phyloP scores from a whole-genome alignment of 2,329 filamentous ascomycete species.

The Beauveria scarabaeidicola region DNA sequence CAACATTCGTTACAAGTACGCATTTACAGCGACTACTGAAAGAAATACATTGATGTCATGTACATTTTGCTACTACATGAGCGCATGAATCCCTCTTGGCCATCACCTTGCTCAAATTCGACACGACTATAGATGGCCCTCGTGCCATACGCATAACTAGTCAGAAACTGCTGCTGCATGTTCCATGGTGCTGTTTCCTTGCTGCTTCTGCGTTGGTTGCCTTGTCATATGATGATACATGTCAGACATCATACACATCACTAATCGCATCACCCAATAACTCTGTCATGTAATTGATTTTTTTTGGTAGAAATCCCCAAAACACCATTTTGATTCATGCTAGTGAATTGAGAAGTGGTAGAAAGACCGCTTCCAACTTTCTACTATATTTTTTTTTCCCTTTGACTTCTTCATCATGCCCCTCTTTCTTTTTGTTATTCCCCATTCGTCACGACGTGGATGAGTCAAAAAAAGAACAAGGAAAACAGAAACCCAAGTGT shows the following conservation, averaged over 20 bases:
- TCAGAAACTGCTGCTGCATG: no score
- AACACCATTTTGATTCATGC: constrained; percentile 36
- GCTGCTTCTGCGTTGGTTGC: no score
- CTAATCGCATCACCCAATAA: background rate
- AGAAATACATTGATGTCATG: background rate
- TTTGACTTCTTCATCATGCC: background rate
- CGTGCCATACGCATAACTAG: no score
- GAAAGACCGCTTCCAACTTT: constrained; percentile 7
- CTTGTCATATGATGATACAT: no score
- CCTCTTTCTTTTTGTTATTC: background rate
- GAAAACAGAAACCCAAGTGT: constrained; percentile 1
- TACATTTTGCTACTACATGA: background rate
- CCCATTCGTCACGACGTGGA: constrained; percentile 4
- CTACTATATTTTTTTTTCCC: constrained; percentile 3
- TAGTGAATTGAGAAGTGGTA: constrained; percentile 26
- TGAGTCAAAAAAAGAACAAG: background rate
- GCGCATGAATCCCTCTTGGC: no score
- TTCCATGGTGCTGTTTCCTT: no score
- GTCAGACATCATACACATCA: background rate
- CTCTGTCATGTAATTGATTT: constrained; percentile 10
- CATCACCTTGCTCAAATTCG: no score
- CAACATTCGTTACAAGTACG: constrained; percentile 10
- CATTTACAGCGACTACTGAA: background rate
- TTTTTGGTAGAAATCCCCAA: constrained; percentile 30
- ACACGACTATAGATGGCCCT: no score